Base-by-base conservation (phyloP, 148 eudicot species). In the Agrostemma githago region DNA sequence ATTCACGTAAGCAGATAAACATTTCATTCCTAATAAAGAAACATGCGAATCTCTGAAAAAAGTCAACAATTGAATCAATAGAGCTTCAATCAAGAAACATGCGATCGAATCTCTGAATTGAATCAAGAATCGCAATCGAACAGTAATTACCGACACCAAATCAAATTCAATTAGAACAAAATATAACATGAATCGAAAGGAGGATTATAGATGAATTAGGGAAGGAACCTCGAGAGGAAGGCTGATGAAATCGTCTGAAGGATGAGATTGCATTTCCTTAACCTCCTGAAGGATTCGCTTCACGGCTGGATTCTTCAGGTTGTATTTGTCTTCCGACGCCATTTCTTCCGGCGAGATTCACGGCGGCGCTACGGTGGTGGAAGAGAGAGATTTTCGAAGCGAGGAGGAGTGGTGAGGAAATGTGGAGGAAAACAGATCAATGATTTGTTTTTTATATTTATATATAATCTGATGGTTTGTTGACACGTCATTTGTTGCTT, bases 201-300 rank as follows among this genome's bases (percentile, higher is more conserved):
- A 62, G 34, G 34, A 26, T 26, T 26, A 53, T 63, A 37, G 48
- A 20, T 57, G 20, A 19, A 51, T 51, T 51, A 11, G 34, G 8
- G 6, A 2, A 17, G n/a, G 4, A 39, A 92, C 98, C 99, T 95
- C 97, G 9, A 95, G 93, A 58, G 97, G 96, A 70, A 92, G 92
- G 85, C 97, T 95, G 84, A 85, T 87, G 84, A 95, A 95, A 84
- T 95, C 97, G 70, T 90, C 88, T 46, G 97, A 92, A 60, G 99
- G 99, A 72, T 95, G 90, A 10, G 96, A 86, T 81, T 92, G 99
- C 99, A 95, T 92, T 85, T 95, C 99, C 78, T 92, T 95, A 38
- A 88, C 88, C 83, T 95, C 99, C 83, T 92, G 97, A 42, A 95
- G 84, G 70, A 95, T 95, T 81, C 99, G 87, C 85, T 95, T 95